Percentiles rank a stretch among this genome's conserved stretches.
These are phyloP conservation scores for Pyricularia grisea DNA, from an alignment of 2,329 filamentous ascomycete genomes.

Conservation along the genomic window DNA sequence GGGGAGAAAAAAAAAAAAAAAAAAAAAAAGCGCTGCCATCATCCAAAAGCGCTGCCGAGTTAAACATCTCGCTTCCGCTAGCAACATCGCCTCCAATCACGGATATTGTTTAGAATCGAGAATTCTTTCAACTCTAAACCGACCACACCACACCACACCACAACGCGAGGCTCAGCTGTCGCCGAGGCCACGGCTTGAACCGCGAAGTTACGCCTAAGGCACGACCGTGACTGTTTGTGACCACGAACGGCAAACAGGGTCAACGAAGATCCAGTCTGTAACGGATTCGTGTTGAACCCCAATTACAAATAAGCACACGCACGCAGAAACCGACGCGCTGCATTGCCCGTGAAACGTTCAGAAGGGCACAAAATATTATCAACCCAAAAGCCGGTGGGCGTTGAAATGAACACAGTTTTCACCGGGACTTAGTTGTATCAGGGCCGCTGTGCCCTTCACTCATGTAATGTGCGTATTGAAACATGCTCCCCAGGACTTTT, in stretches of 20 bases:
- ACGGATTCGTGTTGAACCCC: not conserved
- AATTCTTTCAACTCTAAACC: not conserved
- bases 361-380: not conserved
- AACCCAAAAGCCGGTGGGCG: not conserved
- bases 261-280: not conserved
- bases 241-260: not conserved
- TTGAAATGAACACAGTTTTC: slow-evolving; percentile 3
- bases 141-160: not conserved
- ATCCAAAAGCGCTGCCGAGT: not conserved
- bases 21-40: not conserved
- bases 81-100: not conserved
- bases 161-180: not conserved
- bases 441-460: slow-evolving; percentile 6
- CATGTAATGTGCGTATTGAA: slow-evolving; percentile 6
- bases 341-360: not conserved
- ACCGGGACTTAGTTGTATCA: not conserved
- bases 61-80: not conserved
- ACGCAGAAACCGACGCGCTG: not conserved
- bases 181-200: not conserved
- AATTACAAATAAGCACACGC: not conserved
- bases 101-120: not conserved
- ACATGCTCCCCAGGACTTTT: not conserved
- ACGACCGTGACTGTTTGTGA: not conserved
- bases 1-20: not conserved
- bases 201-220: not conserved